Base-by-base conservation (phyloP, 108 stramenopile species). In the Skeletonema costatum region DNA sequence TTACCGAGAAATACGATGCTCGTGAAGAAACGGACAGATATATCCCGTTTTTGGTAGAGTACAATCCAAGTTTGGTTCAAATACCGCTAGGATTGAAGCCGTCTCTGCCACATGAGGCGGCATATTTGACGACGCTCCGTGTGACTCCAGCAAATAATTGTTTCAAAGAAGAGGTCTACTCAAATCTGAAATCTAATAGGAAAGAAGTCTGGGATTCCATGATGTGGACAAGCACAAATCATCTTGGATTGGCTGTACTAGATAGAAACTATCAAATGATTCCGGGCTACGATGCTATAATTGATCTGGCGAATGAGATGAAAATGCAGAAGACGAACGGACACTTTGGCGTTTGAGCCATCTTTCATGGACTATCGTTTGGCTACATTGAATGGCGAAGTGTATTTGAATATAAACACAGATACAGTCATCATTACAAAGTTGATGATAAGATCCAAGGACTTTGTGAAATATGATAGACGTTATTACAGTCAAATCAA, bases 61-160 rank as follows among this genome's bases (percentile, higher is more conserved):
- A 79, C 78, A 79, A 79, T 68, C 78, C 78, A 5, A 71, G 78
- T 17, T 53, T 79, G 58, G 78, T 79, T 0, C 12, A 46, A 16
- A 62, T 79, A 21, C 71, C 78, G 10, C 36, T 7, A 1, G 46
- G 50, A 2, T 44, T 68, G 42, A 64, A 71, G 11, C 30, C 35
- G 33, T 8, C 5, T 19, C 33, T 79, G 32, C 78, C 78, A 17
- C 33, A 68, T 46, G 71, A 71, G 31, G 71, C 78, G 4, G 65
- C 71, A 29, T 79, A 79, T 33, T 60, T 79, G 33, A 12, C 73
- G n/a, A 73, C 78, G 2, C 38, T 79, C 66, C 56, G 78, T 31
- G 78, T 73, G 9, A 79, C 78, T 30, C 78, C 71, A 0, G 78
- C 78, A 14, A 79, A 79, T 60, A 79, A 79, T 51, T 79, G 78